Evolutionary conservation across 768 basidiomycete species (phyloP), one percentile per base, ranked within the genome.

Genomic region (Neoboletus brunneissimus): DNA sequence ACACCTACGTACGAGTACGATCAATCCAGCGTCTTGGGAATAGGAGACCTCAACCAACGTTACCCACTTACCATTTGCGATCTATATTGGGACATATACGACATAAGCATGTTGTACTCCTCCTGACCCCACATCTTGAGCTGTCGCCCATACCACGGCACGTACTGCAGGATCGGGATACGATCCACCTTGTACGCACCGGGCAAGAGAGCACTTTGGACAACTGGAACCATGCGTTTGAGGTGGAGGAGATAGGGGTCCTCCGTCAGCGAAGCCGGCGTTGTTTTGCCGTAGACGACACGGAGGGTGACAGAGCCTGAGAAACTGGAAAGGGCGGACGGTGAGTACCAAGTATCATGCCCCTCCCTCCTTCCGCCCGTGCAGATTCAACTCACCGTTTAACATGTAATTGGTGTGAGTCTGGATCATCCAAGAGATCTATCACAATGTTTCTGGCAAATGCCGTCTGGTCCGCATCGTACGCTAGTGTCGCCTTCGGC

Each of bases 61-160:
- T 16, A 12, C 18, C 1, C 16, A 23, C 63, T 46, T 32, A 82
- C 81, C 64, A 82, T 71, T 50, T 76, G 74, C 1, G 67, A 67
- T 45, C 75, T 75, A 5, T 84, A 81, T 40, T 69, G 72, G n/a
- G 69, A 62, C 11, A 85, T 67, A 35, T 81, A 80, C 0, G 71
- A 66, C 55, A 74, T 80, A 65, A 85, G 81, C 29, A 85, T 65
- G 0, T 57, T 59, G 0, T 83, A 72, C 57, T 87, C 85, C 55
- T 84, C 80, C 1, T 65, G 59, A 44, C 86, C 84, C 38, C 82
- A 84, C 2, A 74, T 71, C 55, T 76, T 76, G 7, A 88, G 73
- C 51, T 83, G 79, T 16, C 76, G 73, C 1, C 83, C 74, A 61
- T 86, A 86, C 20, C 81, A 82, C 1, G 87, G 86, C n/a, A 88